phyloP scores from a whole-genome alignment of 495 filamentous ascomycete species.

The Lindgomyces ingoldianus region DNA sequence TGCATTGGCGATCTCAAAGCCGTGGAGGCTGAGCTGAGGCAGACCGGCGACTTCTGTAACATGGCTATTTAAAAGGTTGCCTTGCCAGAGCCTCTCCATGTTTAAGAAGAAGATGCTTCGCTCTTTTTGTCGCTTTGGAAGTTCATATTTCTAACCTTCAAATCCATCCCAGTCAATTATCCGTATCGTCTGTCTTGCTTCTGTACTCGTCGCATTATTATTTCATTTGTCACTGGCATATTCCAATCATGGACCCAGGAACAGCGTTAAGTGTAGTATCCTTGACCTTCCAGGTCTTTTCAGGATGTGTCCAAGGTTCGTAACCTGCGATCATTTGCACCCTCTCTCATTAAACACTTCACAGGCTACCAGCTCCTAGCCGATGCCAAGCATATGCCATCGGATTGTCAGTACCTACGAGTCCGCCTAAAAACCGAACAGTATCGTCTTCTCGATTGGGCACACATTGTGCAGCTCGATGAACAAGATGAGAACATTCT shows the following conservation, averaged over 20 bases:
- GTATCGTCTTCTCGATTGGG: conserved; percentile 41
- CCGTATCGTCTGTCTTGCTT: not conserved
- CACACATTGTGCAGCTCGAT: conserved; percentile 35
- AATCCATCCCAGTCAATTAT: not conserved
- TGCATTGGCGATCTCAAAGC: conserved; percentile 14
- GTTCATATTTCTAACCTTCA: not conserved
- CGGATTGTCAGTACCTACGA: conserved; percentile 37
- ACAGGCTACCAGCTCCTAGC: conserved; percentile 40
- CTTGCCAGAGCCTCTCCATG: conserved; percentile 13
- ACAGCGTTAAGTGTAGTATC: conserved; percentile 28
- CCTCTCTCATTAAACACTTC: not conserved
- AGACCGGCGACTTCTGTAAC: conserved; percentile 5
- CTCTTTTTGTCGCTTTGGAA: not conserved
- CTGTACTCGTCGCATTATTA: not conserved
- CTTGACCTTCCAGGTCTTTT: conserved; percentile 41
- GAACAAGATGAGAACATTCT: conserved; percentile 37
- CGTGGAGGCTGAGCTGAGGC: conserved; percentile 28
- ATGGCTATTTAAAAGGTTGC: conserved; percentile 3
- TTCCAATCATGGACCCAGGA: conserved; percentile 21
- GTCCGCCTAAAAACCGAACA: conserved; percentile 41
- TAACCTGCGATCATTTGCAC: not conserved
- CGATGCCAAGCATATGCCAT: conserved; percentile 40
- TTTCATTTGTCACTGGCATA: not conserved
- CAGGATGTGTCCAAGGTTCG: conserved; percentile 38
- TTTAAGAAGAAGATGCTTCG: conserved; percentile 14